These are phyloP conservation scores for Potentilla sterilis DNA, from an alignment of 306 rosid genomes.

Conservation along the genomic window DNA sequence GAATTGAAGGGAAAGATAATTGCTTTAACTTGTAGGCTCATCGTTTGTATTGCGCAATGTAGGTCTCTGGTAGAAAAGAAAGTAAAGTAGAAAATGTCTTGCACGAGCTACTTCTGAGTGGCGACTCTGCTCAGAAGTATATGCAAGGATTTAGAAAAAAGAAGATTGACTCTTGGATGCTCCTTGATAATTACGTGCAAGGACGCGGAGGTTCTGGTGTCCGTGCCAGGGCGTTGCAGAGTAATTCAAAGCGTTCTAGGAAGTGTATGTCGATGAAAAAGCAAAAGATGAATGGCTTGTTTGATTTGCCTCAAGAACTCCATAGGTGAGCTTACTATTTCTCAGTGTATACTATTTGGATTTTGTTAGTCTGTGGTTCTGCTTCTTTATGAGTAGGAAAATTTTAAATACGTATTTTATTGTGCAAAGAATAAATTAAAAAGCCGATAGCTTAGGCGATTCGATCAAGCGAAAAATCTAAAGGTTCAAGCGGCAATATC, in stretches of 20 bases:
- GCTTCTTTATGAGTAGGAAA: no score
- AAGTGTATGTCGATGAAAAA: conserved; percentile 73
- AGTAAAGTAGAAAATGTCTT: conserved; percentile 49
- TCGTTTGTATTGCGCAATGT: conserved; percentile 26
- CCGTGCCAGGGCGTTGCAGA: conserved; percentile 48
- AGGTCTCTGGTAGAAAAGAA: conserved; percentile 50
- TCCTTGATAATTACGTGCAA: conserved; percentile 70
- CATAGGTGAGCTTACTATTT: conserved; percentile 48
- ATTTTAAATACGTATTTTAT: background rate
- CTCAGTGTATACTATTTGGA: conserved; percentile 12
- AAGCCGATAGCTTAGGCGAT: background rate
- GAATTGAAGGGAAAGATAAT: background rate
- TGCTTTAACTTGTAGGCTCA: conserved; percentile 7
- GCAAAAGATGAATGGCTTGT: conserved; percentile 58
- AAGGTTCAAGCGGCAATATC: background rate
- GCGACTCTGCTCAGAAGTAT: conserved; percentile 66
- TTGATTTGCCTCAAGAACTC: conserved; percentile 57
- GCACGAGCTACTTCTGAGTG: conserved; percentile 60
- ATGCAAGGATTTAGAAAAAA: conserved; percentile 65
- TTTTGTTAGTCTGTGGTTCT: background rate
- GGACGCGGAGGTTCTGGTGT: conserved; percentile 39
- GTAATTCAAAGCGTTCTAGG: conserved; percentile 75
- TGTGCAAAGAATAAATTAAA: background rate
- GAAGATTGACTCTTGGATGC: conserved; percentile 65
- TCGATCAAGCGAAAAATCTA: background rate